These are phyloP conservation scores for Zizania latifolia DNA, from an alignment of 176 grass and related monocot species.

Conservation along the genomic window DNA sequence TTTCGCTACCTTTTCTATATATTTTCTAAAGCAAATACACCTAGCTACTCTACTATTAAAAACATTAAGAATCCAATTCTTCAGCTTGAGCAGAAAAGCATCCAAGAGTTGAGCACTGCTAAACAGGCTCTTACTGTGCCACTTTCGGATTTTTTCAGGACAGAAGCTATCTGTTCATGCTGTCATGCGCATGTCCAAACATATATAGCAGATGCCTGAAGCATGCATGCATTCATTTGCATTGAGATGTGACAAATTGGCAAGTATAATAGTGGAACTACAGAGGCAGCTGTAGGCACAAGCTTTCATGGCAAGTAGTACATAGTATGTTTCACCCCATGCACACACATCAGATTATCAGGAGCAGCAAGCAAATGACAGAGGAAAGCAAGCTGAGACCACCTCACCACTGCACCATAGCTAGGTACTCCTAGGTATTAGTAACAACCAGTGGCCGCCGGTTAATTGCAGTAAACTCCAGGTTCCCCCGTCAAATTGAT, in stretches of 20 bases:
- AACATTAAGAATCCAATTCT: too few species aligned
- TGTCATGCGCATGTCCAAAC: too few species aligned
- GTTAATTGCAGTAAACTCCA: slow-evolving; percentile 60
- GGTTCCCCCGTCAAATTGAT: background rate
- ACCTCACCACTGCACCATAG: background rate
- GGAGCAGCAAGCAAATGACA: slow-evolving; percentile 40
- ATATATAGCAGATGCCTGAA: slow-evolving; percentile 7
- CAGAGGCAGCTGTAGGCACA: slow-evolving; percentile 9
- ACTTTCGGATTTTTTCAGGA: too few species aligned
- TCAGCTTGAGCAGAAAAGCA: too few species aligned
- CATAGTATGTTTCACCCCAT: slow-evolving; percentile 28
- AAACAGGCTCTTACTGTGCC: too few species aligned
- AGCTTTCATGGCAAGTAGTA: slow-evolving; percentile 23
- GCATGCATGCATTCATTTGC: too few species aligned
- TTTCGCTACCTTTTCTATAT: too few species aligned
- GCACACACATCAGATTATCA: slow-evolving; percentile 26
- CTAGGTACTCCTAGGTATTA: slow-evolving; percentile 18
- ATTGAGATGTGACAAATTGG: background rate
- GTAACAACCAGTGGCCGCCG: background rate
- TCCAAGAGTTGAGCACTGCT: too few species aligned
- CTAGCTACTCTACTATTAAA: too few species aligned
- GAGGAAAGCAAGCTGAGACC: slow-evolving; percentile 33
- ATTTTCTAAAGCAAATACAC: too few species aligned
- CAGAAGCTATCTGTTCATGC: too few species aligned
- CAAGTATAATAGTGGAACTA: slow-evolving; percentile 24